Evolutionary conservation across 1,284 basidiomycete species (phyloP).

Genomic region (Tremellales sp.): DNA sequence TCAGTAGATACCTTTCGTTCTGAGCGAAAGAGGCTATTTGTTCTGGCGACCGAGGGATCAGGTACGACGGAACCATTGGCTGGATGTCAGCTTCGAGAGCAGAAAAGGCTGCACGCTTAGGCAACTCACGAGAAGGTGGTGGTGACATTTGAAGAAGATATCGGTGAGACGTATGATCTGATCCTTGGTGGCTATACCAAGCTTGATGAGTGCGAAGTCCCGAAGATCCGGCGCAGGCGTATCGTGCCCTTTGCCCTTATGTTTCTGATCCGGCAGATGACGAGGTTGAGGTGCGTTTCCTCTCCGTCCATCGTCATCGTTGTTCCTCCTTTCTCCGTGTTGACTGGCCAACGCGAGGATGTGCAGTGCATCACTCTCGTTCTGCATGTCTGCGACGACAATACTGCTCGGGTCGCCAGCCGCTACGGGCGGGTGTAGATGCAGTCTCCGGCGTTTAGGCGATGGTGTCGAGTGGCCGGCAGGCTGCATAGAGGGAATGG

Average conservation of each 20-base stretch:
- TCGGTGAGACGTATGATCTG: conserved; percentile 40
- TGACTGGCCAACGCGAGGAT: conserved; percentile 46
- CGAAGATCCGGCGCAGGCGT: conserved; percentile 12
- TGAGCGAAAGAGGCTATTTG: conserved; percentile 44
- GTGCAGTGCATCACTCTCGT: conserved; percentile 47
- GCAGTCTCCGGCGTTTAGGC: conserved; percentile 29
- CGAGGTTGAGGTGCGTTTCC: conserved; percentile 1
- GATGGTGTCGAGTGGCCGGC: conserved; percentile 11
- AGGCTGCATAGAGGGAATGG: neutral
- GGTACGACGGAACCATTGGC: conserved; percentile 48
- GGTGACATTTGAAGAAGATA: conserved; percentile 47
- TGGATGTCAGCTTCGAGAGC: conserved; percentile 8
- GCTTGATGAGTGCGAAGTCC: conserved; percentile 47
- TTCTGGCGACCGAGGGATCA: conserved; percentile 44
- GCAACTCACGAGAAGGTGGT: conserved; percentile 48
- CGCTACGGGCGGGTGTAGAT: conserved; percentile 33
- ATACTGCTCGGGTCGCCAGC: conserved; percentile 41
- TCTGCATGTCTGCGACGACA: conserved; percentile 48
- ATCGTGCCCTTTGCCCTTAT: neutral
- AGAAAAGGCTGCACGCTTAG: neutral
- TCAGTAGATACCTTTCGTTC: conserved; percentile 47
- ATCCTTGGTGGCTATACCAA: conserved; percentile 40
- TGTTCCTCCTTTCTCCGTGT: conserved; percentile 11
- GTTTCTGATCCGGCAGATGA: neutral
- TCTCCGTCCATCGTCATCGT: conserved; percentile 6